Percentiles rank a stretch among this genome's conserved stretches.
Conservation (phyloP, 1,139 yeast genomes). For the Saccharomycopsis hybrid region DNA sequence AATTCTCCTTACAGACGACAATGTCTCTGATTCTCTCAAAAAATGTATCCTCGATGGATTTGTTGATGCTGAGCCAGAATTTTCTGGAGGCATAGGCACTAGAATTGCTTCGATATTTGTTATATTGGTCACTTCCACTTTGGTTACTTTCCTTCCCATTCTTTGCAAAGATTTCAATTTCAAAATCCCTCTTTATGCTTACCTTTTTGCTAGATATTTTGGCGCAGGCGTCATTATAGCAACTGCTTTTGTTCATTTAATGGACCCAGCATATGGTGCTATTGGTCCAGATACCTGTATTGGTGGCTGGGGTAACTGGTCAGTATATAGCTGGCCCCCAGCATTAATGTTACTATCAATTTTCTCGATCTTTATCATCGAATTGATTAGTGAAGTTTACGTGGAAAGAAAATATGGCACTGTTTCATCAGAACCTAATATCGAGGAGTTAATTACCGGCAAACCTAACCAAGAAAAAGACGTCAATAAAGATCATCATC, state of each 20-base stretch:
- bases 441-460: slow-evolving; percentile 19
- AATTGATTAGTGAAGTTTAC: slow-evolving; percentile 26
- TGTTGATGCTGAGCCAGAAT: slow-evolving; percentile 33
- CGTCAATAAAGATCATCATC: not conserved
- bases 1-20: slow-evolving; percentile 27
- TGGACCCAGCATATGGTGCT: slow-evolving; percentile 63
- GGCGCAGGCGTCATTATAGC: slow-evolving; percentile 93
- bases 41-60: slow-evolving; percentile 35
- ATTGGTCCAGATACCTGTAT: slow-evolving; percentile 37
- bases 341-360: slow-evolving; percentile 27
- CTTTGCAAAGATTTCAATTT: slow-evolving; percentile 41
- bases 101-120: slow-evolving; percentile 72
- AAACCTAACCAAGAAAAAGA: not conserved
- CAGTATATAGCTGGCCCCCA: slow-evolving; percentile 26
- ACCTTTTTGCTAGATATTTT: slow-evolving; percentile 69
- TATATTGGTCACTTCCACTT: slow-evolving; percentile 48
- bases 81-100: slow-evolving; percentile 48
- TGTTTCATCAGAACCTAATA: slow-evolving; percentile 15
- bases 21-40: slow-evolving; percentile 33
- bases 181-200: slow-evolving; percentile 53
- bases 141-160: slow-evolving; percentile 50
- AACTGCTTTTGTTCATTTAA: slow-evolving; percentile 78
- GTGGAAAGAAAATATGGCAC: slow-evolving; percentile 28
- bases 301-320: slow-evolving; percentile 33
- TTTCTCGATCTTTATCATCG: slow-evolving; percentile 26